Percentiles rank a stretch among this genome's conserved stretches.
Evolutionary conservation across 2,329 filamentous ascomycete species (phyloP).

Genomic region (Exophiala spinifera): DNA sequence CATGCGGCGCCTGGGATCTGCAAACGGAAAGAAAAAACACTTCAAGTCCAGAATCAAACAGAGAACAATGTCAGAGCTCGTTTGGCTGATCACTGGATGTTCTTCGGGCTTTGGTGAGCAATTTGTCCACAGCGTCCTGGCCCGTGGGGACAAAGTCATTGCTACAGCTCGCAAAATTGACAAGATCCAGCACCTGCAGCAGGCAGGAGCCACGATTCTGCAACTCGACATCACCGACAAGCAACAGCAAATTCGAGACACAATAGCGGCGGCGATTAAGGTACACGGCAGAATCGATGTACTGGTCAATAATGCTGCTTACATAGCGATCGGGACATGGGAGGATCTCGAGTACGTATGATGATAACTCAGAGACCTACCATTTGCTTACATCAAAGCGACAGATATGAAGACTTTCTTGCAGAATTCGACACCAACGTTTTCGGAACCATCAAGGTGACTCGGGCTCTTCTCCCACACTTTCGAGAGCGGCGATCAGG

Average conservation of each 20-base stretch:
- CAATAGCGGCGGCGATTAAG: constrained; percentile 1
- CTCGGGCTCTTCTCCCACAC: constrained; percentile 37
- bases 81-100: constrained; percentile 39
- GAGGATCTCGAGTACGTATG: constrained; percentile 32
- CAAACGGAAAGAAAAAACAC: neutral
- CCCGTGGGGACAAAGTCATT: constrained; percentile 36
- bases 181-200: constrained; percentile 4
- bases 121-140: constrained; percentile 30
- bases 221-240: constrained; percentile 15
- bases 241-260: constrained; percentile 7
- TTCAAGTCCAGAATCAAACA: neutral
- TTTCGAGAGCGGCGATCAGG: constrained; percentile 34
- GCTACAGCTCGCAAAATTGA: constrained; percentile 33
- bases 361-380: too few species aligned
- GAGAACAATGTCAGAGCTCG: constrained; percentile 21
- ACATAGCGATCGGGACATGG: constrained; percentile 28
- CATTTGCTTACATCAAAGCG: neutral
- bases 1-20: too few species aligned
- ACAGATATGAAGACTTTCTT: constrained; percentile 27
- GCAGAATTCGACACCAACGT: constrained; percentile 39
- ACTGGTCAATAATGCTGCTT: constrained; percentile 37
- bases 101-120: constrained; percentile 36
- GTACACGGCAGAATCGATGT: constrained; percentile 33
- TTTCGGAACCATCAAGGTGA: constrained; percentile 38
- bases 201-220: constrained; percentile 6